These are phyloP conservation scores for Phylloporus sp. DNA, from an alignment of 768 basidiomycete species.

Conservation along the genomic window DNA sequence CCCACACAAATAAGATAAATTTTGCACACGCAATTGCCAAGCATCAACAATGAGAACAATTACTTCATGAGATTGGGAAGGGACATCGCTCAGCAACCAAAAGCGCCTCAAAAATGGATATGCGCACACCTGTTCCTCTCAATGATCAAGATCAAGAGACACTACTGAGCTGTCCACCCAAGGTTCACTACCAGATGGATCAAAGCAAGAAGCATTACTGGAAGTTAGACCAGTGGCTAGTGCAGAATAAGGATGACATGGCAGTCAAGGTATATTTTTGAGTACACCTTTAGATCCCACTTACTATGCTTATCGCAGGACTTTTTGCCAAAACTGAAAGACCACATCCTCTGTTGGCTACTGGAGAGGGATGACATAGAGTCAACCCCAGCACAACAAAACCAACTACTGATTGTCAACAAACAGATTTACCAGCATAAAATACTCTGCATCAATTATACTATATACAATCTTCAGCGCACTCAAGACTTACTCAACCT, in stretches of 20 bases:
- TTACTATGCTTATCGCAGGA: background rate
- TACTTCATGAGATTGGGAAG: background rate
- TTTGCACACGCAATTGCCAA: conserved; percentile 29
- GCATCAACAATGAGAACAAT: conserved; percentile 15
- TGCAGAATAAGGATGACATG: background rate
- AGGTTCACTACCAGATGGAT: background rate
- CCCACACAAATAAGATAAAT: conserved; percentile 32
- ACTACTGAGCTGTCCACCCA: background rate
- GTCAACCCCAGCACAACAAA: background rate
- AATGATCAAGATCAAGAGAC: background rate
- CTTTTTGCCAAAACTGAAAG: background rate
- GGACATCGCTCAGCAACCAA: background rate
- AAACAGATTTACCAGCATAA: background rate
- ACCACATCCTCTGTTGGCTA: background rate
- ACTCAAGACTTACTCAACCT: too few species aligned
- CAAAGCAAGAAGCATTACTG: background rate
- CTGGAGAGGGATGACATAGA: background rate
- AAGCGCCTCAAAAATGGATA: too few species aligned
- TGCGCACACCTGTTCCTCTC: background rate
- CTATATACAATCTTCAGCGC: too few species aligned
- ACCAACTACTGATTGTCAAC: background rate
- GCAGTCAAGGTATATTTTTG: background rate
- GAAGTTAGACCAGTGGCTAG: background rate
- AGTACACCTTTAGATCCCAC: background rate
- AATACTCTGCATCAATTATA: background rate